These are phyloP conservation scores for Apiospora malaysiana DNA, from an alignment of 2,329 filamentous ascomycete genomes.

Conservation along the genomic window DNA sequence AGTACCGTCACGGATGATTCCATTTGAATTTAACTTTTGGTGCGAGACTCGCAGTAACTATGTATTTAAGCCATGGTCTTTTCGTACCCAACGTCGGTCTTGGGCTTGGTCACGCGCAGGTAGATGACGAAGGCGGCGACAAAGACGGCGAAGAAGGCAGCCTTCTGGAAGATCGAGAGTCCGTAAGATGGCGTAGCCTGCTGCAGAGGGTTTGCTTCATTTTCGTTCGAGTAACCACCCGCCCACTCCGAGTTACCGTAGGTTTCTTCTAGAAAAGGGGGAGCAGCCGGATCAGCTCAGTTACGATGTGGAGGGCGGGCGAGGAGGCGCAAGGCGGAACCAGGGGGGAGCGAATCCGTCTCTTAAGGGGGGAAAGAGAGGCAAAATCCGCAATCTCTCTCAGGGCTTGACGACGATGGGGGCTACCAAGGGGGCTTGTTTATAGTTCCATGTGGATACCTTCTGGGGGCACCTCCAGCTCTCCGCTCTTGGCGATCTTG, in stretches of 20 bases:
- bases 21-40: slow-evolving; percentile 24
- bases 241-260: slow-evolving; percentile 46
- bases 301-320: slow-evolving; percentile 26
- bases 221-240: slow-evolving; percentile 43
- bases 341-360: background rate
- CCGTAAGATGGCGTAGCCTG: slow-evolving; percentile 39
- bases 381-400: background rate
- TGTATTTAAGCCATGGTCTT: slow-evolving; percentile 53
- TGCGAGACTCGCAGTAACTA: slow-evolving; percentile 23
- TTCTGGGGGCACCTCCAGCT: slow-evolving; percentile 84
- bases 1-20: background rate
- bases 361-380: background rate
- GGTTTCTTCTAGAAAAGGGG: slow-evolving; percentile 37
- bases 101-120: slow-evolving; percentile 48
- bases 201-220: slow-evolving; percentile 33
- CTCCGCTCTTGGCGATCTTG: slow-evolving; percentile 84
- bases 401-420: slow-evolving; percentile 27
- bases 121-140: slow-evolving; percentile 52
- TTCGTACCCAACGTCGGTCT: slow-evolving; percentile 45
- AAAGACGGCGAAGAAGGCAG: slow-evolving; percentile 56
- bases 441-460: slow-evolving; percentile 93
- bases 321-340: background rate
- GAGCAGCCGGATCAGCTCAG: slow-evolving; percentile 40
- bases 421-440: slow-evolving; percentile 46
- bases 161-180: slow-evolving; percentile 55